Evolutionary conservation across 2,329 filamentous ascomycete species (phyloP).

Genomic region (Sordariomycetes sp.): DNA sequence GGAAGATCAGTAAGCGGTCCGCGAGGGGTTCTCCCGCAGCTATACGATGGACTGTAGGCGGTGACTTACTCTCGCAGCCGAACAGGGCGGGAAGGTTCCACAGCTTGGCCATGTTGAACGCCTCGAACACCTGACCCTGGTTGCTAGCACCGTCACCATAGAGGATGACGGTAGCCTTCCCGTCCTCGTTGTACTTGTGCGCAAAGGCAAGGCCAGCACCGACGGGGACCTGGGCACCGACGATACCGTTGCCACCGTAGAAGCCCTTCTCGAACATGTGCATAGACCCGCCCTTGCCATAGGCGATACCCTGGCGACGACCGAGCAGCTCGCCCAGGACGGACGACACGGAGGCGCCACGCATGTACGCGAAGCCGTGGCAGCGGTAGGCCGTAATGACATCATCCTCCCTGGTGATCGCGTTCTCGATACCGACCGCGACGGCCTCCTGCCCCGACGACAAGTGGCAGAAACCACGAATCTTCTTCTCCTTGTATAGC

Average conservation of each 20-base stretch:
- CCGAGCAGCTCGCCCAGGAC: slow-evolving; percentile 96
- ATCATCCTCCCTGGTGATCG: slow-evolving; percentile 83
- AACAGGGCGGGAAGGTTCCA: slow-evolving; percentile 96
- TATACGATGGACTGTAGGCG: not conserved
- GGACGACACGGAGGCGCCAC: slow-evolving; percentile 77
- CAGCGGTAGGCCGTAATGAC: slow-evolving; percentile 97
- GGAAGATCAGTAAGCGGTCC: not conserved
- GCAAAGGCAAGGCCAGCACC: slow-evolving; percentile 95
- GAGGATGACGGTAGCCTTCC: slow-evolving; percentile 77
- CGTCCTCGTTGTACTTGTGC: slow-evolving; percentile 83
- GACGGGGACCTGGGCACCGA: slow-evolving; percentile 95
- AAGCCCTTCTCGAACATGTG: slow-evolving; percentile 99
- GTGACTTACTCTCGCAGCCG: slow-evolving; percentile 84
- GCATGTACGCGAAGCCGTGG: slow-evolving; percentile 97
- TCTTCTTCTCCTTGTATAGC: slow-evolving; percentile 99
- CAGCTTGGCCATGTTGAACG: slow-evolving; percentile 99
- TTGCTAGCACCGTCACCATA: slow-evolving; percentile 99
- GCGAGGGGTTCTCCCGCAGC: not conserved
- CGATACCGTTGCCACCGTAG: slow-evolving; percentile 98
- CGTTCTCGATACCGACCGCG: slow-evolving; percentile 92
- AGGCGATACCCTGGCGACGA: slow-evolving; percentile 90
- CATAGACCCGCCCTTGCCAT: slow-evolving; percentile 99
- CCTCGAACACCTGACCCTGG: slow-evolving; percentile 98
- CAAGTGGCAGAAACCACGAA: slow-evolving; percentile 98
- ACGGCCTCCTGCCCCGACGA: slow-evolving; percentile 97